Evolutionary conservation across 345 rosid genomes (phyloP).

Genomic region (Pugionium cornutum): DNA sequence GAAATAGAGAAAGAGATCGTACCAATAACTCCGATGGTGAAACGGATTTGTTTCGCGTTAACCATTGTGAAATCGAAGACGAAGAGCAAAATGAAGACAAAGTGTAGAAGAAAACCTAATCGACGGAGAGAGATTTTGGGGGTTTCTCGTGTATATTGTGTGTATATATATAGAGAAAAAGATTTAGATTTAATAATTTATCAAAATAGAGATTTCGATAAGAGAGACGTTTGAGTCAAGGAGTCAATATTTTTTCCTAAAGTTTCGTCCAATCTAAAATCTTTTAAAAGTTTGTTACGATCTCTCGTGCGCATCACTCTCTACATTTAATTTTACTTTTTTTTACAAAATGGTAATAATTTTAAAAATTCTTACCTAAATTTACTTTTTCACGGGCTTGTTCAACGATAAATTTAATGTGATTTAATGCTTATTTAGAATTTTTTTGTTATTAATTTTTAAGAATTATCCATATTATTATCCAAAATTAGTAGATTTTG

Average conservation of each 20-base stretch:
- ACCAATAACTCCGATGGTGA: constrained; percentile 39
- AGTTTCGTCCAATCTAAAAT: neutral
- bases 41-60: constrained; percentile 27
- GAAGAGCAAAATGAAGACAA: constrained; percentile 19
- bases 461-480: constrained; percentile 11
- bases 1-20: neutral
- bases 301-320: neutral
- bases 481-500: neutral
- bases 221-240: constrained; percentile 37
- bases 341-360: neutral
- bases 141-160: neutral
- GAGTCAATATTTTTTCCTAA: constrained; percentile 22
- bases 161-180: neutral
- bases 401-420: constrained; percentile 11
- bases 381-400: neutral
- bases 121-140: constrained; percentile 14
- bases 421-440: neutral
- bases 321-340: neutral
- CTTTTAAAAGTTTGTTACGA: constrained; percentile 22
- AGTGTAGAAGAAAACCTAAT: constrained; percentile 31
- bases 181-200: no score
- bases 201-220: constrained; percentile 2
- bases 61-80: constrained; percentile 30
- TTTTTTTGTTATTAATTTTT: neutral
- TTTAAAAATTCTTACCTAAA: neutral